Conservation (phyloP, 2,329 filamentous ascomycete genomes). For the Penicillium glabrum region DNA sequence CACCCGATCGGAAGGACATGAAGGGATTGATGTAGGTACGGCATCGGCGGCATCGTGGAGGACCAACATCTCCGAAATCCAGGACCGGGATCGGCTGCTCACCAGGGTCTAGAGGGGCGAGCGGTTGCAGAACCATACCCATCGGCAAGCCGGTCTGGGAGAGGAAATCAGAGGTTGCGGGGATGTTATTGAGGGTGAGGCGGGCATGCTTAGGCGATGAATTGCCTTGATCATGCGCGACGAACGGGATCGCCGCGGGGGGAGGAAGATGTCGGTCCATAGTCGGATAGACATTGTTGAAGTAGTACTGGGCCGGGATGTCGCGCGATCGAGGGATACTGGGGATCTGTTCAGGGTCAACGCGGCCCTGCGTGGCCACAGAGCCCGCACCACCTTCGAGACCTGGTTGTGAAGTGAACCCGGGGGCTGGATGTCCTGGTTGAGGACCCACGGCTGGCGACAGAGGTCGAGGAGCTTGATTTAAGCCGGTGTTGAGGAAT, state of each 20-base stretch:
- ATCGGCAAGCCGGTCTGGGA: conserved; percentile 79
- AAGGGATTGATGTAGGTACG: conserved; percentile 98
- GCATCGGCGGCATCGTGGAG: conserved; percentile 88
- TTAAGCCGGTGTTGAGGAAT: conserved; percentile 59
- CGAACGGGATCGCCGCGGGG: conserved; percentile 81
- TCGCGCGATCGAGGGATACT: conserved; percentile 87
- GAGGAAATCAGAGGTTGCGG: conserved; percentile 76
- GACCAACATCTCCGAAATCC: conserved; percentile 89
- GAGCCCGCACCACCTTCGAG: conserved; percentile 51
- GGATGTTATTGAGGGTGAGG: conserved; percentile 91
- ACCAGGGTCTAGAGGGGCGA: conserved; percentile 78
- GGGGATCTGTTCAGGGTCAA: conserved; percentile 89
- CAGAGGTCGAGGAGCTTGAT: conserved; percentile 33
- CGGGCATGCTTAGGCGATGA: conserved; percentile 92
- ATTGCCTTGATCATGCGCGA: conserved; percentile 95
- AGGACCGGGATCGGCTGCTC: conserved; percentile 87
- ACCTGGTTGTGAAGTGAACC: conserved; percentile 29
- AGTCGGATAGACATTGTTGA: conserved; percentile 86
- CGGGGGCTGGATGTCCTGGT: conserved; percentile 26
- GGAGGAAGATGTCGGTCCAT: conserved; percentile 93
- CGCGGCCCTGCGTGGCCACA: conserved; percentile 68
- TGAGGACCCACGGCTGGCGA: conserved; percentile 18
- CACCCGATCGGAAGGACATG: conserved; percentile 93
- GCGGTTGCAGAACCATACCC: conserved; percentile 82
- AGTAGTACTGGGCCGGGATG: conserved; percentile 75